phyloP scores from a whole-genome alignment of 441 rosid genomes.

The Gossypium davidsonii region DNA sequence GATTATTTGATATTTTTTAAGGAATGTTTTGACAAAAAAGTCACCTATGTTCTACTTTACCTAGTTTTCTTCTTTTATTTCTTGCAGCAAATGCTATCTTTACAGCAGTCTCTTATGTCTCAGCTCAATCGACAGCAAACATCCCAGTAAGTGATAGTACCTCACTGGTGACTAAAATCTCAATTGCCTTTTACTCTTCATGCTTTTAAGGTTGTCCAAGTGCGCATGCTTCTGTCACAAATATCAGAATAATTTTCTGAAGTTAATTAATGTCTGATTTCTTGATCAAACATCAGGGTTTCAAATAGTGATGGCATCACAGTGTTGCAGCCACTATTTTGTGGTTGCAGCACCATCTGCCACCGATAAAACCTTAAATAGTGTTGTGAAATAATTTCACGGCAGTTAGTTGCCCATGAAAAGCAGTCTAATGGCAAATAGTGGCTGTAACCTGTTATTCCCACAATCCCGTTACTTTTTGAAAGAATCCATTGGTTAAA shows the following conservation, averaged over 20 bases:
- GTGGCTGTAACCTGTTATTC: too few relatives aligned
- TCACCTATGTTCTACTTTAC: slow-evolving; percentile 10
- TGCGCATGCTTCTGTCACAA: background rate
- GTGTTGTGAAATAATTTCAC: too few relatives aligned
- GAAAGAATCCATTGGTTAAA: too few relatives aligned
- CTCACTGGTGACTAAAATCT: background rate
- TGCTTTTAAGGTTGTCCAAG: background rate
- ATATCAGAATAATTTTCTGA: background rate
- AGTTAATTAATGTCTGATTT: background rate
- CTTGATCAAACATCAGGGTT: background rate
- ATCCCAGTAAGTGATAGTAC: slow-evolving; percentile 35
- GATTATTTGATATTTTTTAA: background rate
- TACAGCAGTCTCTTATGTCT: slow-evolving; percentile 50
- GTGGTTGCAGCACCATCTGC: too few relatives aligned
- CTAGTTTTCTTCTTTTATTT: slow-evolving; percentile 3
- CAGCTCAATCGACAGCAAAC: slow-evolving; percentile 38
- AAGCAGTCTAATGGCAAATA: too few relatives aligned
- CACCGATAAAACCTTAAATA: too few relatives aligned
- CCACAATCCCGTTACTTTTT: too few relatives aligned
- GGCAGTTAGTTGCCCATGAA: too few relatives aligned
- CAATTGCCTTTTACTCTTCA: background rate
- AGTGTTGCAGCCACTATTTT: too few relatives aligned
- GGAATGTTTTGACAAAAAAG: background rate
- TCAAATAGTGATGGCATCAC: too few relatives aligned
- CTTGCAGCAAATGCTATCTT: slow-evolving; percentile 47